These are phyloP conservation scores for Rhodamnia argentea DNA, from an alignment of 345 rosid genomes.

Conservation along the genomic window DNA sequence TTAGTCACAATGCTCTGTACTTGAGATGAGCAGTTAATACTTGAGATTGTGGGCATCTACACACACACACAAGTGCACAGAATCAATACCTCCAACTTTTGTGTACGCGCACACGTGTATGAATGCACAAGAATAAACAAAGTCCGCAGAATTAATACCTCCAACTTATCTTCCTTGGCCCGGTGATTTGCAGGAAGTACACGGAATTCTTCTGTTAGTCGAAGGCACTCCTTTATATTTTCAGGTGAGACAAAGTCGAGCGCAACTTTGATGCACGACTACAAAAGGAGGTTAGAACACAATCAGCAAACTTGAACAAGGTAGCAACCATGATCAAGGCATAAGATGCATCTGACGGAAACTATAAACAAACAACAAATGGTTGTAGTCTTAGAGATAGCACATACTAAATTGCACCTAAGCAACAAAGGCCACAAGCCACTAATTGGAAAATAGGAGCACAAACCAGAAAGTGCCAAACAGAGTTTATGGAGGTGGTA, in stretches of 20 bases:
- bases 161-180: constrained; percentile 23
- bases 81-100: background rate
- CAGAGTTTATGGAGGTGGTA: background rate
- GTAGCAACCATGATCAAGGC: background rate
- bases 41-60: background rate
- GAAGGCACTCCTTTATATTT: constrained; percentile 17
- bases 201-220: constrained; percentile 20
- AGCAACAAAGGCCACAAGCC: background rate
- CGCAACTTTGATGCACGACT: constrained; percentile 29
- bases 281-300: background rate
- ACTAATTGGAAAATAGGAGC: background rate
- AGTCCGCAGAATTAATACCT: constrained; percentile 3
- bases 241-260: constrained; percentile 30
- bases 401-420: background rate
- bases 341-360: background rate
- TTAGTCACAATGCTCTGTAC: background rate
- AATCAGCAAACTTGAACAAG: background rate
- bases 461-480: background rate
- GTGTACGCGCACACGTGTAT: background rate
- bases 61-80: accelerated
- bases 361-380: background rate
- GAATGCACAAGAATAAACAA: background rate
- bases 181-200: constrained; percentile 14
- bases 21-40: background rate
- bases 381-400: background rate